phyloP scores from a whole-genome alignment of 805 yeast species.

The Monosporozyma yasuniensis region DNA sequence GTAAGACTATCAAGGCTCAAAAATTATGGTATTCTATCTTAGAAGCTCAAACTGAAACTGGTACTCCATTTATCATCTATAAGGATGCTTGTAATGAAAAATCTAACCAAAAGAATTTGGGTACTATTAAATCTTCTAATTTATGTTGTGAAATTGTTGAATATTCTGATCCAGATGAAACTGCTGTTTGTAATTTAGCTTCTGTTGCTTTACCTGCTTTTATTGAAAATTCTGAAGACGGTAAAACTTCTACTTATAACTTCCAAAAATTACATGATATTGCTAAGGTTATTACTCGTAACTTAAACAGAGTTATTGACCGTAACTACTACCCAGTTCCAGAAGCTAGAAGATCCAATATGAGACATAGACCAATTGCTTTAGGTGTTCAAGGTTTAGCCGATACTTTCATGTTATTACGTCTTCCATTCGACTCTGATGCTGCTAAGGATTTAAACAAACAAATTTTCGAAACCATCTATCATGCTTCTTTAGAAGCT shows the following conservation, averaged over 20 bases:
- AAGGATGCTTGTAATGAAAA: constrained; percentile 83
- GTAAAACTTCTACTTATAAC: constrained; percentile 44
- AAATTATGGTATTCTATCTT: constrained; percentile 80
- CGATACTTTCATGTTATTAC: constrained; percentile 70
- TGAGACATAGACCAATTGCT: constrained; percentile 82
- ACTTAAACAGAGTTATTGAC: constrained; percentile 76
- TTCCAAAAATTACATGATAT: constrained; percentile 65
- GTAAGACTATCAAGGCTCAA: constrained; percentile 65
- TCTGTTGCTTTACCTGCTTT: constrained; percentile 81
- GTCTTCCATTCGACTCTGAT: constrained; percentile 78
- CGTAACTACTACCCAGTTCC: constrained; percentile 73
- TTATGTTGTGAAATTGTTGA: constrained; percentile 89
- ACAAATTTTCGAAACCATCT: constrained; percentile 89
- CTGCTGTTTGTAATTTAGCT: constrained; percentile 90
- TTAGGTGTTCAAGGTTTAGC: constrained; percentile 95
- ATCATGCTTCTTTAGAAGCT: constrained; percentile 84
- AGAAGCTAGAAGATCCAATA: constrained; percentile 63
- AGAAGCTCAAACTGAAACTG: constrained; percentile 91
- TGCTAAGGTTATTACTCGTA: constrained; percentile 64
- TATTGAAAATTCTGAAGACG: constrained; percentile 39
- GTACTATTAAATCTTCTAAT: constrained; percentile 88
- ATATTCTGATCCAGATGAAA: constrained; percentile 79
- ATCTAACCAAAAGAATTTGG: constrained; percentile 84
- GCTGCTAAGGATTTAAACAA: constrained; percentile 68
- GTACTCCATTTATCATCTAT: constrained; percentile 87